phyloP scores from a whole-genome alignment of 768 basidiomycete species.

The Naematelia aurantialba region DNA sequence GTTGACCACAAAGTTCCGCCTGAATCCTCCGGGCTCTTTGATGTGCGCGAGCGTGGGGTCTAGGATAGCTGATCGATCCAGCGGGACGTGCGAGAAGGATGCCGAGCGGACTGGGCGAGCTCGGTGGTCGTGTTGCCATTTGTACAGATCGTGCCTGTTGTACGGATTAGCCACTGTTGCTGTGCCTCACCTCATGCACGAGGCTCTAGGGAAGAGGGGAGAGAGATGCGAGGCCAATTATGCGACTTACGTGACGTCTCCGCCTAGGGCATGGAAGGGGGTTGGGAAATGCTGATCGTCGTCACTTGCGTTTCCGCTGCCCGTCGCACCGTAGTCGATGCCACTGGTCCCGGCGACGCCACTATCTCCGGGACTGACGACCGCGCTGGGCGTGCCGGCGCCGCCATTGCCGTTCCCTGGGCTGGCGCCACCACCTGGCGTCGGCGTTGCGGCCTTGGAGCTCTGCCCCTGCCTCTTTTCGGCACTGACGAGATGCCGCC shows the following conservation, averaged over 20 bases:
- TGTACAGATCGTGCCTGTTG: slow-evolving; percentile 75
- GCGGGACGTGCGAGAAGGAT: slow-evolving; percentile 59
- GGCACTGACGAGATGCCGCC: slow-evolving; percentile 72
- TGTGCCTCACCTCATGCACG: too few relatives aligned
- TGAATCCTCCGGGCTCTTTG: slow-evolving; percentile 90
- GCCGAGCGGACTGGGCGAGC: slow-evolving; percentile 53
- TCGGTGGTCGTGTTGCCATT: slow-evolving; percentile 57
- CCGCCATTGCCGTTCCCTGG: slow-evolving; percentile 2
- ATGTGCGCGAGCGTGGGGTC: slow-evolving; percentile 87
- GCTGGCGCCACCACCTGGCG: background rate
- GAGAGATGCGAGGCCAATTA: slow-evolving; percentile 6
- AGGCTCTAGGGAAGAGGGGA: too few relatives aligned
- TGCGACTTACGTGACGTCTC: slow-evolving; percentile 78
- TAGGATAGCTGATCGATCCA: slow-evolving; percentile 47
- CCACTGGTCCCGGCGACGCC: background rate
- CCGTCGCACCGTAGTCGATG: slow-evolving; percentile 24
- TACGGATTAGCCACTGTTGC: slow-evolving; percentile 10
- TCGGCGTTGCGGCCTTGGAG: background rate
- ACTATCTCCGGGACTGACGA: too few relatives aligned
- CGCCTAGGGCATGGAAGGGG: slow-evolving; percentile 78
- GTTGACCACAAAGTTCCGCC: slow-evolving; percentile 77
- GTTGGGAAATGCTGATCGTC: slow-evolving; percentile 78
- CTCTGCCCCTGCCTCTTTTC: slow-evolving; percentile 54
- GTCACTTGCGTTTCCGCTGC: too few relatives aligned
- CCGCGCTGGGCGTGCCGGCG: too few relatives aligned